Conservation (phyloP, 257 asterid species). For the Solanum ossicruentum region DNA sequence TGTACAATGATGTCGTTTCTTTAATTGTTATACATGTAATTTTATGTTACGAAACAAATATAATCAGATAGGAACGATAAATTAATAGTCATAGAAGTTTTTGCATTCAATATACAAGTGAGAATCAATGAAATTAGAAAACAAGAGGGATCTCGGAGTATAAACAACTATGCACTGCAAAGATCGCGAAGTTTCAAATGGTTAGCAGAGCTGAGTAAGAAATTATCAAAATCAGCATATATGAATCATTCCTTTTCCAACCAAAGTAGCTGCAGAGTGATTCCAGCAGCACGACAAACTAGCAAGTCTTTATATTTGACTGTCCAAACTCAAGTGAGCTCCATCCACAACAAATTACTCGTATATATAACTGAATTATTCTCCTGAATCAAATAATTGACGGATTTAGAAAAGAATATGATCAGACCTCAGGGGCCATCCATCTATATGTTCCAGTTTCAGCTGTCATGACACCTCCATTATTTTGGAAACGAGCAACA, state of each 20-base stretch:
- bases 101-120: not conserved
- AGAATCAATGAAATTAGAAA: not conserved
- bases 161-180: not conserved
- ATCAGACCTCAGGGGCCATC: conserved; percentile 36
- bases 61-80: not conserved
- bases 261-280: not conserved
- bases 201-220: not conserved
- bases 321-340: not conserved
- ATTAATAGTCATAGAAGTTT: not conserved
- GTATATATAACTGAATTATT: not conserved
- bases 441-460: conserved; percentile 37
- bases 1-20: not conserved
- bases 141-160: not conserved
- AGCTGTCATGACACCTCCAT: conserved; percentile 33
- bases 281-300: not conserved
- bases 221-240: not conserved
- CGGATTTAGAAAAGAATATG: not conserved
- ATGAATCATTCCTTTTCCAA: not conserved
- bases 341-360: not conserved
- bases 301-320: not conserved
- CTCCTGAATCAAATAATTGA: not conserved
- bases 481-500: conserved; percentile 26
- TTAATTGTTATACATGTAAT: not conserved
- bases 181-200: not conserved
- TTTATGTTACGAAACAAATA: not conserved